Percentiles rank a stretch among this genome's conserved stretches.
phyloP scores from a whole-genome alignment of 2,329 filamentous ascomycete genomes.

The Harringtonia lauricola region DNA sequence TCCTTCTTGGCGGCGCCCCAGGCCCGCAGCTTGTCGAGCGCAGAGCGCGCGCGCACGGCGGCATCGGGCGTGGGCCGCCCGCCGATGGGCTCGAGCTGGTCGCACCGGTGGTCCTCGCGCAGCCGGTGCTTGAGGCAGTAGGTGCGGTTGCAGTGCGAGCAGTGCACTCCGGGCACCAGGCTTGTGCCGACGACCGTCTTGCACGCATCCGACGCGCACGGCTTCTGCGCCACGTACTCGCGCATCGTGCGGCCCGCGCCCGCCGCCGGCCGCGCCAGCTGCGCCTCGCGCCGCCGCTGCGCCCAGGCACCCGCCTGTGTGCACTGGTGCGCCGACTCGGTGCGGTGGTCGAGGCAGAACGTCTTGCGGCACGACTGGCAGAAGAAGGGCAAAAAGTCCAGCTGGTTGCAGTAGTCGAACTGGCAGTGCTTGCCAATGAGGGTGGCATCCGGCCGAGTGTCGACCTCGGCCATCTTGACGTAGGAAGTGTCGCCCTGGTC shows the following conservation, averaged over 20 bases:
- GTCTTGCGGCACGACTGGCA: constrained; percentile 80
- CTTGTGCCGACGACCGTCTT: constrained; percentile 62
- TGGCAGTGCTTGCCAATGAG: constrained; percentile 88
- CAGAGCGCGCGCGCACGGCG: constrained; percentile 55
- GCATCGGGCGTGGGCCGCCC: constrained; percentile 33
- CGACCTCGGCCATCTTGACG: constrained; percentile 57
- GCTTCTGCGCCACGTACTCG: constrained; percentile 48
- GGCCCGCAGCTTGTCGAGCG: constrained; percentile 64
- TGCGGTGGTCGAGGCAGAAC: constrained; percentile 90
- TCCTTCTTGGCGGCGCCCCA: constrained; percentile 72
- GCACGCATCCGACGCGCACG: constrained; percentile 56
- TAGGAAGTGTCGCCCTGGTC: constrained; percentile 38
- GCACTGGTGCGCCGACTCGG: constrained; percentile 69
- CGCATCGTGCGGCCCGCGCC: constrained; percentile 43
- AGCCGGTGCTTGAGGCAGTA: constrained; percentile 73
- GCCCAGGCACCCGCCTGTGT: constrained; percentile 51
- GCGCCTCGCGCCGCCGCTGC: constrained; percentile 40
- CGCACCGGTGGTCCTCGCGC: constrained; percentile 74
- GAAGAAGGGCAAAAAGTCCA: constrained; percentile 91
- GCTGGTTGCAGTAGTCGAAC: constrained; percentile 80
- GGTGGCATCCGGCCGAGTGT: constrained; percentile 40
- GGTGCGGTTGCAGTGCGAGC: constrained; percentile 56
- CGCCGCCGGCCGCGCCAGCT: constrained; percentile 40
- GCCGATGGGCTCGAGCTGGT: constrained; percentile 53
- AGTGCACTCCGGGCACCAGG: constrained; percentile 59